Percentiles rank a stretch among this genome's conserved stretches.
phyloP scores from a whole-genome alignment of 2,329 filamentous ascomycete species.

The Arachnomyces sp. region DNA sequence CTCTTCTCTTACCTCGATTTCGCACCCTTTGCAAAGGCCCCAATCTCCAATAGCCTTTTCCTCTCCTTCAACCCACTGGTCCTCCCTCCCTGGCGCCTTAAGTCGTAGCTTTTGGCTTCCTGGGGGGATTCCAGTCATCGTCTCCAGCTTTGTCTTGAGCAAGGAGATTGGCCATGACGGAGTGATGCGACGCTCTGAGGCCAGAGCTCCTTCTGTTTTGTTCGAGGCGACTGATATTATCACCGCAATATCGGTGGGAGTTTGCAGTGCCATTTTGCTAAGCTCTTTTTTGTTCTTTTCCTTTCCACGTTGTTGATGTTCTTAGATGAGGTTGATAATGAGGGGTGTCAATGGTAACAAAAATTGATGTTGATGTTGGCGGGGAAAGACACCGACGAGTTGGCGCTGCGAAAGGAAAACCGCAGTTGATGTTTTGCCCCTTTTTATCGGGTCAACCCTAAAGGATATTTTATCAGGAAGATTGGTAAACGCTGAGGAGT shows the following conservation, averaged over 20 bases:
- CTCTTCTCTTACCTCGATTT: slow-evolving; percentile 35
- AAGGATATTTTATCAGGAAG: too few species aligned
- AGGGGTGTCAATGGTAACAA: too few species aligned
- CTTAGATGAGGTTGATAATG: not conserved
- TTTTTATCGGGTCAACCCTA: too few species aligned
- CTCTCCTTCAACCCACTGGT: slow-evolving; percentile 60
- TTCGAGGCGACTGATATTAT: slow-evolving; percentile 27
- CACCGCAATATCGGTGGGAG: slow-evolving; percentile 32
- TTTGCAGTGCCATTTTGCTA: slow-evolving; percentile 31
- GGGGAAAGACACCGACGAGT: too few species aligned
- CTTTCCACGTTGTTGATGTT: not conserved
- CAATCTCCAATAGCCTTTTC: slow-evolving; percentile 54
- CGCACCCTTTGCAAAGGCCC: slow-evolving; percentile 32
- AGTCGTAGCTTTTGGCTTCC: slow-evolving; percentile 66
- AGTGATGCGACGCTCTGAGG: slow-evolving; percentile 82
- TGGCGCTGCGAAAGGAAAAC: too few species aligned
- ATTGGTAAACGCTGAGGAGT: too few species aligned
- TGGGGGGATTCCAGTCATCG: slow-evolving; percentile 84
- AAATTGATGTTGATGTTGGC: too few species aligned
- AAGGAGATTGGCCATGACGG: slow-evolving; percentile 83
- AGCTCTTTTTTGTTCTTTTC: not conserved
- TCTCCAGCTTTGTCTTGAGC: slow-evolving; percentile 80
- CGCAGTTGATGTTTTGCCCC: too few species aligned
- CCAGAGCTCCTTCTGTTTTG: slow-evolving; percentile 24
- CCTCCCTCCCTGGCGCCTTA: slow-evolving; percentile 53